Percentiles rank a stretch among this genome's conserved stretches.
Evolutionary conservation across 1,139 yeast species (phyloP).

Genomic region (Sugiyamaella neomexicana): DNA sequence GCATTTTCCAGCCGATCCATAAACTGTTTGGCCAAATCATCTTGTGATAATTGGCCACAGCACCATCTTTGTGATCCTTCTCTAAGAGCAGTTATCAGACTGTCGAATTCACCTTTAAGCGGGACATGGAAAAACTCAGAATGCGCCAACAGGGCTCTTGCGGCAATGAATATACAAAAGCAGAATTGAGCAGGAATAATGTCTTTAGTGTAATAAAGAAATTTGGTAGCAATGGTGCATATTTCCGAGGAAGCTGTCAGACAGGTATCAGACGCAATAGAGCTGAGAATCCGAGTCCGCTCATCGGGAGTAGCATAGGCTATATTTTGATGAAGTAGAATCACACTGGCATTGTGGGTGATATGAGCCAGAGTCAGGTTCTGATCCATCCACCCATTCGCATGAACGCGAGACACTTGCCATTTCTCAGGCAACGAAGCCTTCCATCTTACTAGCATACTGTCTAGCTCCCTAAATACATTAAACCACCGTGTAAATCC

Average conservation of each 20-base stretch:
- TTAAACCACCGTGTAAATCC: constrained; percentile 23
- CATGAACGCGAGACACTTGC: constrained; percentile 21
- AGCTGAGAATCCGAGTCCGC: constrained; percentile 14
- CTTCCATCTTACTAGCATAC: constrained; percentile 31
- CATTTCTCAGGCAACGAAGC: constrained; percentile 26
- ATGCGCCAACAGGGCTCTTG: constrained; percentile 29
- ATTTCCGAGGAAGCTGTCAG: constrained; percentile 29
- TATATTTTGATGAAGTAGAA: constrained; percentile 31
- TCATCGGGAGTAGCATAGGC: constrained; percentile 27
- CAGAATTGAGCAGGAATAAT: constrained; percentile 29
- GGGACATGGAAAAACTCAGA: constrained; percentile 21
- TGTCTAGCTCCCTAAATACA: constrained; percentile 25
- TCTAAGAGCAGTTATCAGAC: constrained; percentile 24
- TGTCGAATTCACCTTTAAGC: constrained; percentile 24
- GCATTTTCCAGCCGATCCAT: constrained; percentile 11
- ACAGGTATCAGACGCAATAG: constrained; percentile 25
- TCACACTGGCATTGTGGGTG: constrained; percentile 32
- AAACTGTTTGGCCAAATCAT: constrained; percentile 13
- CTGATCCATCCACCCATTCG: constrained; percentile 27
- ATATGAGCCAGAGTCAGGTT: constrained; percentile 34
- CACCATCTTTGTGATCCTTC: constrained; percentile 29
- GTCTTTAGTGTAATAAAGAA: constrained; percentile 21
- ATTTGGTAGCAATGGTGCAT: constrained; percentile 25
- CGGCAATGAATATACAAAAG: constrained; percentile 30
- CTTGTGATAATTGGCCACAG: constrained; percentile 1